These are phyloP conservation scores for Hibiscus mutabilis DNA, from an alignment of 345 rosid genomes.

Conservation along the genomic window DNA sequence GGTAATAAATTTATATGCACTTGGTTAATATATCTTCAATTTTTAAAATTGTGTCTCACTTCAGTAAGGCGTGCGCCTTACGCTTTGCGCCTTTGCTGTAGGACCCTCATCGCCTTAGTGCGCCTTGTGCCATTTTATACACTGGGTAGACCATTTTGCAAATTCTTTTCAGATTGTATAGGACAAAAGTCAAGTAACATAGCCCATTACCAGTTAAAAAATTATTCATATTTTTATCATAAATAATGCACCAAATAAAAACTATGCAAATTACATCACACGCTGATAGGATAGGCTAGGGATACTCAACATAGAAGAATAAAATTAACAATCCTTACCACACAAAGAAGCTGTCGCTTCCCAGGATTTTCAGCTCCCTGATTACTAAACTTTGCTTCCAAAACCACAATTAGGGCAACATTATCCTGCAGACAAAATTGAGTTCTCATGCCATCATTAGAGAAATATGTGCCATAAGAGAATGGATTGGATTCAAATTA, in stretches of 20 bases:
- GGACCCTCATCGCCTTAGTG: no score
- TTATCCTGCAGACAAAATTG: constrained; percentile 53
- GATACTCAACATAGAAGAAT: background rate
- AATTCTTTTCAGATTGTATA: background rate
- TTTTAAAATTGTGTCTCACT: no score
- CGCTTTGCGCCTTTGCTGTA: no score
- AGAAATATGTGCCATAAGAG: background rate
- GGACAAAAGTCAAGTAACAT: background rate
- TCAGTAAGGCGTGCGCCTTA: no score
- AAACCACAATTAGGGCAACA: constrained; percentile 82
- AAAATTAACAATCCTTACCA: constrained; percentile 41
- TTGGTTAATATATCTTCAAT: no score
- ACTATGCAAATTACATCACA: background rate
- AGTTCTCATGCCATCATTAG: constrained; percentile 10
- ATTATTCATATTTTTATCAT: background rate
- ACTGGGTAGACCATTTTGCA: background rate
- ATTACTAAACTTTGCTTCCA: constrained; percentile 86
- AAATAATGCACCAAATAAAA: background rate
- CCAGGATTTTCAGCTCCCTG: constrained; percentile 83
- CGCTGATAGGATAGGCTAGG: background rate
- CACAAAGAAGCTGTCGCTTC: constrained; percentile 89
- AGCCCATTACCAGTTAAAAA: background rate
- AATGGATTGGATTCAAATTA: constrained; percentile 1
- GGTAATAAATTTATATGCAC: no score
- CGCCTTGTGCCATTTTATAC: no score